These are phyloP conservation scores for Santalum album DNA, from an alignment of 164 flowering plant species.

Conservation along the genomic window DNA sequence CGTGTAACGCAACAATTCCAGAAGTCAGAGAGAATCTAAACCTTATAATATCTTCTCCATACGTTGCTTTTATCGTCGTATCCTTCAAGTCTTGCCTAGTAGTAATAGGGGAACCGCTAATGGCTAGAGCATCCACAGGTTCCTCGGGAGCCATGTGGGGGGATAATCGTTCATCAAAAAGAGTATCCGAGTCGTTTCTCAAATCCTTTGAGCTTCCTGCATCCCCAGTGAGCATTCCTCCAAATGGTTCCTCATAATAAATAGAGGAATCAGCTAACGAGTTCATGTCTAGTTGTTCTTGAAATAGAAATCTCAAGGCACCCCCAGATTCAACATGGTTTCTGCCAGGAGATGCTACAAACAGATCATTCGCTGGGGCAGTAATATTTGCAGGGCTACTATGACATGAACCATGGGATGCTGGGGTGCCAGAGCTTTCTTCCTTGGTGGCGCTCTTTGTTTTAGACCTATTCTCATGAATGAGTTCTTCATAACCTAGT, in stretches of 20 bases:
- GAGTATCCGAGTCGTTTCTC: conserved; percentile 36
- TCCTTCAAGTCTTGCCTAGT: conserved; percentile 40
- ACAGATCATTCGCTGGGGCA: conserved; percentile 21
- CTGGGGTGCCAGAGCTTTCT: conserved; percentile 60
- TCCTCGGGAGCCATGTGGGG: conserved; percentile 38
- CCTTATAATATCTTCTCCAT: conserved; percentile 72
- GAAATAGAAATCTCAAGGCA: conserved; percentile 22
- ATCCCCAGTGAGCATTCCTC: conserved; percentile 64
- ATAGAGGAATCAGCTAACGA: conserved; percentile 25
- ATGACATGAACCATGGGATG: conserved; percentile 75
- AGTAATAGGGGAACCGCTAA: conserved; percentile 16
- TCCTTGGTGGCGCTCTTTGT: conserved; percentile 56
- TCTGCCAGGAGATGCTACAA: conserved; percentile 23
- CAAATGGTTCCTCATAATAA: conserved; percentile 36
- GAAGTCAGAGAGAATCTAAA: conserved; percentile 46
- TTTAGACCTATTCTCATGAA: conserved; percentile 23
- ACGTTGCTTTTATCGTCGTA: conserved; percentile 68
- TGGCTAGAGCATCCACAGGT: conserved; percentile 11
- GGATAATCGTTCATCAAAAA: conserved; percentile 38
- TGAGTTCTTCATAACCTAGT: conserved; percentile 20
- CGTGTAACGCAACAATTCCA: conserved; percentile 54
- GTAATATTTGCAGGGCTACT: conserved; percentile 48
- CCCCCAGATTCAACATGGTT: conserved; percentile 9
- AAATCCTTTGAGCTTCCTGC: conserved; percentile 84
- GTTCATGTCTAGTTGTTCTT: conserved; percentile 22